Evolutionary conservation across 2,329 filamentous ascomycete species (phyloP).

Genomic region (Xylaria sp.): DNA sequence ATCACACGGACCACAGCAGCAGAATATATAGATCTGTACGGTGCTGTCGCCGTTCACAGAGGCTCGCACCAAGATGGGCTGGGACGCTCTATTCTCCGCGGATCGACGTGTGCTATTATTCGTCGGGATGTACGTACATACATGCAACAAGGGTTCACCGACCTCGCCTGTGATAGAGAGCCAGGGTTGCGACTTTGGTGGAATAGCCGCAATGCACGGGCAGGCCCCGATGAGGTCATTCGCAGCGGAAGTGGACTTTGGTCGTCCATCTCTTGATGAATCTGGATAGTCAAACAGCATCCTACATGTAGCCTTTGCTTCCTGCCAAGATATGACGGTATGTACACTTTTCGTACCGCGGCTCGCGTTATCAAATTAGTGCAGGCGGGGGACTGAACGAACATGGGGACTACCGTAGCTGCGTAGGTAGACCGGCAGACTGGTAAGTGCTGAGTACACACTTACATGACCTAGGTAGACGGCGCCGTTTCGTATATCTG

Average conservation of each 20-base stretch:
- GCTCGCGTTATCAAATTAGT: too few relatives aligned
- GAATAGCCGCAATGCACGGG: background rate
- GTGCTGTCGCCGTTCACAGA: too few relatives aligned
- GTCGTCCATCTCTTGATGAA: background rate
- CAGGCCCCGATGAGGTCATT: background rate
- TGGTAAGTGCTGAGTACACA: too few relatives aligned
- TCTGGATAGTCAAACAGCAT: background rate
- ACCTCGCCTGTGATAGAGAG: background rate
- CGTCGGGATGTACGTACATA: background rate
- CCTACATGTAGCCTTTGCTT: too few relatives aligned
- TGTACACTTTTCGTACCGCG: too few relatives aligned
- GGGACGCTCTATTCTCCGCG: background rate
- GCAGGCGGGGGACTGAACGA: too few relatives aligned
- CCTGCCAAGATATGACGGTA: too few relatives aligned
- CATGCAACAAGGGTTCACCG: background rate
- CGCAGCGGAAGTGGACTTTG: background rate
- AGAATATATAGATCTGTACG: background rate
- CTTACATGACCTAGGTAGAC: too few relatives aligned
- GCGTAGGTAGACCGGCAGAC: too few relatives aligned
- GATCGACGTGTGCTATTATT: background rate
- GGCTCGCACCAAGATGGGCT: too few relatives aligned
- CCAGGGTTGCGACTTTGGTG: background rate
- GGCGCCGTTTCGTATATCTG: too few relatives aligned
- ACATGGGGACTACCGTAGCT: too few relatives aligned
- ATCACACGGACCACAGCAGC: background rate